Evolutionary conservation across 129 eudicot genomes (phyloP).

Genomic region (Flaveria brownii): DNA sequence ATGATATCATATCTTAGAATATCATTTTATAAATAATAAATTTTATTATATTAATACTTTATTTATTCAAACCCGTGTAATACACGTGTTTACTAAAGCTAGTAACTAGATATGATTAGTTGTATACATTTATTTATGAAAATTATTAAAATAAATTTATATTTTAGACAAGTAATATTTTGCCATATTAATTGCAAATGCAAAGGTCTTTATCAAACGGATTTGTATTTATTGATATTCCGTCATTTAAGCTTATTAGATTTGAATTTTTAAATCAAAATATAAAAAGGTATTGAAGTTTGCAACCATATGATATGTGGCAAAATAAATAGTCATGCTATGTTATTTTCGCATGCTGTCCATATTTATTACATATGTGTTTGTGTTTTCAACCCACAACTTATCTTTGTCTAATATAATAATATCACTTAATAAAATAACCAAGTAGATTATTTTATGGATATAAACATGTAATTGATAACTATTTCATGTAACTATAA

Average conservation of each 20-base stretch:
- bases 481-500: background rate
- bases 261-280: background rate
- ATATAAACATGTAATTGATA: background rate
- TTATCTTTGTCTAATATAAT: background rate
- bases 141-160: too few relatives aligned
- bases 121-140: too few relatives aligned
- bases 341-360: background rate
- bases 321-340: conserved; percentile 9
- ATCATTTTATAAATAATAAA: too few relatives aligned
- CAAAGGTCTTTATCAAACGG: conserved; percentile 5
- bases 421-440: background rate
- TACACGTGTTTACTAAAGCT: too few relatives aligned
- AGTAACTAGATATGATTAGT: too few relatives aligned
- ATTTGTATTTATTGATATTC: conserved; percentile 9
- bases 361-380: background rate
- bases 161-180: too few relatives aligned
- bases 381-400: background rate
- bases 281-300: background rate
- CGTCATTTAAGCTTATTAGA: background rate
- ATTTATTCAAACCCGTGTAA: too few relatives aligned
- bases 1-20: too few relatives aligned
- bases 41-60: too few relatives aligned
- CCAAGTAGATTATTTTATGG: background rate
- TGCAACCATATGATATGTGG: conserved; percentile 15
- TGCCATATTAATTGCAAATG: background rate